These are phyloP conservation scores for Coemansia sp. DNA, from an alignment of 371 early-diverging fungal genomes.

Conservation along the genomic window DNA sequence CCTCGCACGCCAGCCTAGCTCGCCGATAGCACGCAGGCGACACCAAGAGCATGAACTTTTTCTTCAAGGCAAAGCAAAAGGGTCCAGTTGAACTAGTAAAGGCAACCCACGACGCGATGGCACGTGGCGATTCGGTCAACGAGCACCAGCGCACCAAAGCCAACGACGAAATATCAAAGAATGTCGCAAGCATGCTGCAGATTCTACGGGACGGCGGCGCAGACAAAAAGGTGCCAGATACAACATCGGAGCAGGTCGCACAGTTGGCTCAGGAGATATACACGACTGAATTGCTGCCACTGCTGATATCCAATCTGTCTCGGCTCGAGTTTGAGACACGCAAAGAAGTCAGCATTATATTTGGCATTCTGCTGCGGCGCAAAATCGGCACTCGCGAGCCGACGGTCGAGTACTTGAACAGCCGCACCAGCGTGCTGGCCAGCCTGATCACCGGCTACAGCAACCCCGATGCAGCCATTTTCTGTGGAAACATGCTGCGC, in stretches of 20 bases:
- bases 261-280: conserved; percentile 94
- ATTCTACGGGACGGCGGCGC: conserved; percentile 93
- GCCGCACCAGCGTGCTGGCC: conserved; percentile 77
- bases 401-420: conserved; percentile 91
- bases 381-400: conserved; percentile 94
- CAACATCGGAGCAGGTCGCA: conserved; percentile 86
- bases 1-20: conserved; percentile 7
- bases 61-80: conserved; percentile 86
- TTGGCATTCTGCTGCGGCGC: conserved; percentile 91
- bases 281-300: conserved; percentile 81
- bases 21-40: background rate
- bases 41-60: conserved; percentile 70
- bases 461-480: conserved; percentile 91
- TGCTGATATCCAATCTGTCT: conserved; percentile 80
- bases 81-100: conserved; percentile 87
- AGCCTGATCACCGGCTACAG: conserved; percentile 87
- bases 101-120: conserved; percentile 82
- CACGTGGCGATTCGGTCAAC: conserved; percentile 51
- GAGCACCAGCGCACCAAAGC: conserved; percentile 62
- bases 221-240: conserved; percentile 64
- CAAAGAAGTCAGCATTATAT: conserved; percentile 96
- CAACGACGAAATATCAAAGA: conserved; percentile 94
- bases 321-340: conserved; percentile 97
- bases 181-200: conserved; percentile 83
- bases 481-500: conserved; percentile 95